phyloP scores from a whole-genome alignment of 805 yeast genomes.

The Metschnikowia borealis region DNA sequence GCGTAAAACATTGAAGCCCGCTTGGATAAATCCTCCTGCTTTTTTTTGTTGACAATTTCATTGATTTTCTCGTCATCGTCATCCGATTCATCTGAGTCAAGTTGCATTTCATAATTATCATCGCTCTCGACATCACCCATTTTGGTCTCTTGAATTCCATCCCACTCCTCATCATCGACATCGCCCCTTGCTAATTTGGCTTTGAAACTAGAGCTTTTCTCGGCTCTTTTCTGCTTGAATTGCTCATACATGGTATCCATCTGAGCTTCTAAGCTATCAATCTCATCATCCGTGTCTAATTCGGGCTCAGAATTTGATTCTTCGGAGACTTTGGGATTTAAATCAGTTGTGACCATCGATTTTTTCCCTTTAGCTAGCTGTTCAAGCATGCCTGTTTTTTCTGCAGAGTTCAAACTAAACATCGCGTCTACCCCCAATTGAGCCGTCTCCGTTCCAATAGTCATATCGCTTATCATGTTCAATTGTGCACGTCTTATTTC shows the following conservation, averaged over 20 bases:
- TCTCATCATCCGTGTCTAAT: conserved; percentile 45
- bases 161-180: conserved; percentile 74
- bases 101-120: conserved; percentile 42
- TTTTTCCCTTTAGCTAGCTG: conserved; percentile 75
- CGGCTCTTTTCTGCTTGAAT: conserved; percentile 63
- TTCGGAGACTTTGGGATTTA: conserved; percentile 51
- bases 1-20: conserved; percentile 39
- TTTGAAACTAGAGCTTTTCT: conserved; percentile 62
- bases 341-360: conserved; percentile 38
- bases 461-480: conserved; percentile 91
- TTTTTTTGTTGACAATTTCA: conserved; percentile 48
- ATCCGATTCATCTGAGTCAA: conserved; percentile 53
- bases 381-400: conserved; percentile 76
- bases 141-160: conserved; percentile 57
- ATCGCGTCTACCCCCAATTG: conserved; percentile 71
- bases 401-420: conserved; percentile 81
- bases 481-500: conserved; percentile 89
- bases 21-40: conserved; percentile 31
- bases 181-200: conserved; percentile 75
- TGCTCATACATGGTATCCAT: conserved; percentile 76
- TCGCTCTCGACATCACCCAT: conserved; percentile 42
- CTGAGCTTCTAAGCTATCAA: conserved; percentile 73
- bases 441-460: conserved; percentile 91
- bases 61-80: conserved; percentile 66
- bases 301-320: conserved; percentile 43